Conservation (phyloP, 139 green algal genomes). For the Micractinium conductrix region DNA sequence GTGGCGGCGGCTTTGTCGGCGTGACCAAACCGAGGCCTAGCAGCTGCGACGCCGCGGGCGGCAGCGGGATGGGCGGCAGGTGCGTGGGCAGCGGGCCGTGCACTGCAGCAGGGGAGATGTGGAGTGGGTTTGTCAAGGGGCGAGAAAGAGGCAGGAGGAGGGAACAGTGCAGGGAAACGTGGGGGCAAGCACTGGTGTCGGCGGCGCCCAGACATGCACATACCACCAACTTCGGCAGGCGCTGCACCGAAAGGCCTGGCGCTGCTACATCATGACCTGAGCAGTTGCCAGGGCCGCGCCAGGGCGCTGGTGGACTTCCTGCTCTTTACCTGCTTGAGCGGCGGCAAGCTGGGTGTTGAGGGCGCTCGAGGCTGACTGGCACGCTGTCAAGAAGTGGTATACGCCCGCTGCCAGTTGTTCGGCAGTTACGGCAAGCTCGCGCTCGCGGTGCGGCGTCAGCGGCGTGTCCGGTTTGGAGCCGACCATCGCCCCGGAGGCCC, state of each 20-base stretch:
- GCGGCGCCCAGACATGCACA: not conserved
- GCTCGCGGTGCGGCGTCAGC: no score
- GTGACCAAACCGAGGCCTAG: not conserved
- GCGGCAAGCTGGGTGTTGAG: not conserved
- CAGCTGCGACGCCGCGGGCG: not conserved
- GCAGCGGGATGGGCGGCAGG: conserved; percentile 12
- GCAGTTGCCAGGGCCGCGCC: not conserved
- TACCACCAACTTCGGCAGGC: not conserved
- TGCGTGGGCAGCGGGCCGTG: not conserved
- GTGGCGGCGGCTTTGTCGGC: not conserved
- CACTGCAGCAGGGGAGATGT: not conserved
- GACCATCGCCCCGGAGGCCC: no score
- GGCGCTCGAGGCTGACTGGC: not conserved
- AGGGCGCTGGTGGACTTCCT: not conserved
- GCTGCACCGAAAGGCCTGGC: not conserved
- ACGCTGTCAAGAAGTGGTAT: not conserved
- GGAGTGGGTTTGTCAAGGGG: not conserved
- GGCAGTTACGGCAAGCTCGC: no score
- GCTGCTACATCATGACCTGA: not conserved
- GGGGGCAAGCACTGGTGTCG: not conserved
- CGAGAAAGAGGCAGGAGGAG: not conserved
- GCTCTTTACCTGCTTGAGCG: not conserved
- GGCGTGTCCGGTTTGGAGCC: no score
- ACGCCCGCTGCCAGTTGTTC: conserved; percentile 1
- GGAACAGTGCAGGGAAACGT: not conserved